Percentiles rank a stretch among this genome's conserved stretches.
Evolutionary conservation across 768 basidiomycete species (phyloP).

Genomic region (Leccinum longicurvipes): DNA sequence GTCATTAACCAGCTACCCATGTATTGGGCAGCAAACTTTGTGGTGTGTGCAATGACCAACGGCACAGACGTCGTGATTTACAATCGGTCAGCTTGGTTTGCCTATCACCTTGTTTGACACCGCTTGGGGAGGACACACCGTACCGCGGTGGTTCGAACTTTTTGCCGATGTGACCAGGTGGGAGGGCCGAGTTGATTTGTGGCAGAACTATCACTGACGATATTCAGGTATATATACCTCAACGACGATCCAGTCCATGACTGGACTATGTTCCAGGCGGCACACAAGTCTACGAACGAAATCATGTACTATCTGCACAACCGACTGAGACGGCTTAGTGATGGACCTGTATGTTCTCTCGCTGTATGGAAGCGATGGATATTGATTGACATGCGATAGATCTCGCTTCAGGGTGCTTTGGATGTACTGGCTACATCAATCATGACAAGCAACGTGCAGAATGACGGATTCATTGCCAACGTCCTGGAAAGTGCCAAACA

Average conservation of each 20-base stretch:
- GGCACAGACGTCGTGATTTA: background rate
- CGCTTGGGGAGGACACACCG: conserved; percentile 39
- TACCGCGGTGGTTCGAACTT: conserved; percentile 44
- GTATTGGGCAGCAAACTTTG: conserved; percentile 54
- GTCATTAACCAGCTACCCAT: conserved; percentile 63
- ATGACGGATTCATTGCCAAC: conserved; percentile 18
- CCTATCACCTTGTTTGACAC: conserved; percentile 31
- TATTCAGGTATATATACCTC: conserved; percentile 36
- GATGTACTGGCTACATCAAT: conserved; percentile 20
- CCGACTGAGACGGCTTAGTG: conserved; percentile 17
- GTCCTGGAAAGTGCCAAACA: conserved; percentile 7
- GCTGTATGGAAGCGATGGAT: background rate
- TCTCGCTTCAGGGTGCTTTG: conserved; percentile 19
- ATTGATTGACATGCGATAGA: background rate
- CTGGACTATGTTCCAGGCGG: conserved; percentile 31
- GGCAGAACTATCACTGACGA: background rate
- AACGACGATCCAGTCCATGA: conserved; percentile 32
- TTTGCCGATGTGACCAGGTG: conserved; percentile 44
- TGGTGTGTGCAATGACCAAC: conserved; percentile 40
- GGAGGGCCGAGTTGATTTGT: background rate
- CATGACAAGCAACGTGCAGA: conserved; percentile 22
- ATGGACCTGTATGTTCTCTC: conserved; percentile 19
- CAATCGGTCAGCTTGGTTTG: conserved; percentile 25
- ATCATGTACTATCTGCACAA: conserved; percentile 24
- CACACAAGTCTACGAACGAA: conserved; percentile 23